Evolutionary conservation across 2,329 filamentous ascomycete genomes (phyloP).

Genomic region (Salinomyces thailandicus): DNA sequence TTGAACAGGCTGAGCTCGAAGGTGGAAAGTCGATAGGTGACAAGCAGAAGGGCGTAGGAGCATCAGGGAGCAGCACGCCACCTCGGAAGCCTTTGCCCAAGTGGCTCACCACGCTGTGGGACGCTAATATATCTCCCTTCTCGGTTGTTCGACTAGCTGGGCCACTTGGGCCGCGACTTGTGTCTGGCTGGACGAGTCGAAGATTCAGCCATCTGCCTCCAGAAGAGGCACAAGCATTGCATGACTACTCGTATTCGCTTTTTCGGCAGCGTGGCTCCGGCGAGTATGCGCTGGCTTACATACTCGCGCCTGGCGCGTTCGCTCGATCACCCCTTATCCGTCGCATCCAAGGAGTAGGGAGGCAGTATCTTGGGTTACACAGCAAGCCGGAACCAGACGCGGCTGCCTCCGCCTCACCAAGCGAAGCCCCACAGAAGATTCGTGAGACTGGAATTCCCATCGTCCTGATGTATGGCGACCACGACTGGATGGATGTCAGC

Average conservation of each 20-base stretch:
- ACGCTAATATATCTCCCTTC: constrained; percentile 92
- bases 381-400: constrained; percentile 18
- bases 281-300: constrained; percentile 85
- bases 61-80: constrained; percentile 29
- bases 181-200: constrained; percentile 88
- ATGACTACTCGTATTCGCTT: constrained; percentile 88
- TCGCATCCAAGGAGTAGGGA: constrained; percentile 73
- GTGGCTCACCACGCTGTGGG: constrained; percentile 92
- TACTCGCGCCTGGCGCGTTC: constrained; percentile 87
- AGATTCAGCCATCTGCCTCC: constrained; percentile 80
- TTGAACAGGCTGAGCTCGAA: constrained; percentile 60
- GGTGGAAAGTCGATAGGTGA: constrained; percentile 22
- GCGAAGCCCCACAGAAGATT: constrained; percentile 13
- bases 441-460: constrained; percentile 64
- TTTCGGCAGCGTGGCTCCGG: constrained; percentile 88
- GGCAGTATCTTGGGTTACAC: constrained; percentile 46
- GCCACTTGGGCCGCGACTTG: constrained; percentile 79
- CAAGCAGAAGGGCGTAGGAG: constrained; percentile 27
- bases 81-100: constrained; percentile 58
- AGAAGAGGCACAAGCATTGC: constrained; percentile 71
- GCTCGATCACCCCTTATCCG: constrained; percentile 80
- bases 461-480: constrained; percentile 91
- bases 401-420: constrained; percentile 11
- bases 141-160: constrained; percentile 79
- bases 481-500: constrained; percentile 96